Base-by-base conservation (phyloP, 2,329 filamentous ascomycete species). In the Trichoderma arundinaceum region DNA sequence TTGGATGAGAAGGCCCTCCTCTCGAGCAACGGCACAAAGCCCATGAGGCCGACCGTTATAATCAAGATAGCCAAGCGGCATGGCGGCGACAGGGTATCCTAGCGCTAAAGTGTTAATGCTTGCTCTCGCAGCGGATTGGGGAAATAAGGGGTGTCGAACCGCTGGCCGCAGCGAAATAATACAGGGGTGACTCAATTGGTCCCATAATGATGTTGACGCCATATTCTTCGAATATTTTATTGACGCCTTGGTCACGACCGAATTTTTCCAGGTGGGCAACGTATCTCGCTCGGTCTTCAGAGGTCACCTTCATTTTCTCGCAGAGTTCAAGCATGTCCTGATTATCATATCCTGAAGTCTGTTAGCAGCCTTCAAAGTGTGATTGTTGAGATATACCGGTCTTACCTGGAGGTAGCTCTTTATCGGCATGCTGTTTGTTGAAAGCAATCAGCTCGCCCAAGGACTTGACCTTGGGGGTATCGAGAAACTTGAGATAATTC, bases 81-180 rank as follows among this genome's bases (percentile, higher is more conserved):
- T 49, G 6, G 65, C 57, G 13, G 67, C 65, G 32, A 66, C 44
- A n/a, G 67, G 67, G 39, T 68, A 68, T 48, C 65, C 65, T 68
- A 13, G 35, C 17, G 7, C 35, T 8, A 19, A 38, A 38, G 32
- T 7, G 32, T 39, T 10, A 35, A 15, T 7, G 8, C 13, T 15
- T 43, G 39, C 12, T 43, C 15, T n/a, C 10, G 15, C 12, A 15
- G 2, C 3, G 1, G 33, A 5, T 48, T 12, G 12, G 1, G n/a
- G 32, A 22, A 48, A 48, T 3, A 1, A 7, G 32, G 28, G 7
- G 13, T 17, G 1, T 4, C 22, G 4, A n/a, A 59, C 56, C 56
- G 32, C 43, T 48, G 17, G 12, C 17, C 0, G 56, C 56, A 12
- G 56, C 56, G 9, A 48, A 59, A 10, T 48, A 59, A 13, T 58